These are phyloP conservation scores for Williopsis jadinii DNA, from an alignment of 1,139 yeast genomes.

Conservation along the genomic window DNA sequence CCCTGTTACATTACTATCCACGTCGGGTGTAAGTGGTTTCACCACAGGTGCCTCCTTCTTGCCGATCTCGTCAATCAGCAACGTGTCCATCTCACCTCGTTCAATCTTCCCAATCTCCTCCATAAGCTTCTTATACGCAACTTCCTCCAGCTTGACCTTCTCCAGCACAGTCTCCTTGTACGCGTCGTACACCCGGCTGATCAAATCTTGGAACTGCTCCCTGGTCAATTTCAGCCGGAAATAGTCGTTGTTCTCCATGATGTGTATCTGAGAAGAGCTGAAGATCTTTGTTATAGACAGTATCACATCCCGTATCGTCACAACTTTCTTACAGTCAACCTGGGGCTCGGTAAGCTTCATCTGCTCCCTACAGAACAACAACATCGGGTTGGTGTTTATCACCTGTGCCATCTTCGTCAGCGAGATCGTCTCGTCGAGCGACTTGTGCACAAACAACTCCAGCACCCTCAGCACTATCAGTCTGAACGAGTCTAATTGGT, in stretches of 20 bases:
- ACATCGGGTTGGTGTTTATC: slow-evolving; percentile 16
- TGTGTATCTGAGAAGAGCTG: slow-evolving; percentile 17
- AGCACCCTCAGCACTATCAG: slow-evolving; percentile 21
- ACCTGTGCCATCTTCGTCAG: slow-evolving; percentile 17
- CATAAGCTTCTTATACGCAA: slow-evolving; percentile 22
- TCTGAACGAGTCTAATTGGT: slow-evolving; percentile 14
- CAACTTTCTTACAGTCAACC: slow-evolving; percentile 2
- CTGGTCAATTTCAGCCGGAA: slow-evolving; percentile 17
- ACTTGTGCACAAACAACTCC: slow-evolving; percentile 18
- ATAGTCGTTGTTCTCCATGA: slow-evolving; percentile 18
- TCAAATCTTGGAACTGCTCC: slow-evolving; percentile 13
- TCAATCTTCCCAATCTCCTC: slow-evolving; percentile 29
- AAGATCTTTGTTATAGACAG: slow-evolving; percentile 18
- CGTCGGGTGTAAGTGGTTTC: not conserved
- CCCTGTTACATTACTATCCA: no score
- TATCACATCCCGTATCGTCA: slow-evolving; percentile 19
- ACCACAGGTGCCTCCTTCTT: not conserved
- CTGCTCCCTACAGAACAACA: slow-evolving; percentile 8
- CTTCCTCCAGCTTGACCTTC: slow-evolving; percentile 27
- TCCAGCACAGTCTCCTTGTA: slow-evolving; percentile 8
- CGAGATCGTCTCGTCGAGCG: slow-evolving; percentile 18
- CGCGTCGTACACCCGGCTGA: slow-evolving; percentile 7
- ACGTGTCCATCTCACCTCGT: slow-evolving; percentile 29
- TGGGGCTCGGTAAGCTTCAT: slow-evolving; percentile 8
- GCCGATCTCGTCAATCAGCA: slow-evolving; percentile 15